These are phyloP conservation scores for Alternaria triticina DNA, from an alignment of 2,329 filamentous ascomycete species.

Conservation along the genomic window DNA sequence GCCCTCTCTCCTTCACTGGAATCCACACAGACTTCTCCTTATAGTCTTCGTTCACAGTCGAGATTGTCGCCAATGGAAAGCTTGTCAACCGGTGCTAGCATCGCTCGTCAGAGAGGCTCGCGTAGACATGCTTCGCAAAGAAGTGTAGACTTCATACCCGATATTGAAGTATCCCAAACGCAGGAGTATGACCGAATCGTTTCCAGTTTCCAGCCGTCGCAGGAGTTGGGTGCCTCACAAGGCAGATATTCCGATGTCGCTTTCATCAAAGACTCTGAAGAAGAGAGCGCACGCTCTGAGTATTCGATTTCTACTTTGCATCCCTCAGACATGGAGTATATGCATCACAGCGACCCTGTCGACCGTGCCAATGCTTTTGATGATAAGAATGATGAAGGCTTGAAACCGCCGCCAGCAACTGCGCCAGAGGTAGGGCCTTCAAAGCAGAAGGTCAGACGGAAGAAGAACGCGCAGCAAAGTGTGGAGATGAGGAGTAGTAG, in stretches of 20 bases:
- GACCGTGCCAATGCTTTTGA: background rate
- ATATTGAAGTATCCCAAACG: slow-evolving; percentile 9
- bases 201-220: slow-evolving; percentile 28
- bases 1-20: slow-evolving; percentile 28
- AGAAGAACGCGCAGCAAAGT: slow-evolving; percentile 1
- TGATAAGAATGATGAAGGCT: background rate
- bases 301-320: slow-evolving; percentile 34
- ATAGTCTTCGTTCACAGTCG: slow-evolving; percentile 38
- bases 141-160: slow-evolving; percentile 14
- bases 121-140: slow-evolving; percentile 20
- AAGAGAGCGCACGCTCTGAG: slow-evolving; percentile 38
- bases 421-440: slow-evolving; percentile 7
- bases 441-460: slow-evolving; percentile 1
- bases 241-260: slow-evolving; percentile 31
- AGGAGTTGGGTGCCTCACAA: slow-evolving; percentile 30
- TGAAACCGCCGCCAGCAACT: slow-evolving; percentile 9
- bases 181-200: slow-evolving; percentile 19
- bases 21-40: slow-evolving; percentile 28
- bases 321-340: slow-evolving; percentile 21
- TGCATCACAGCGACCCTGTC: slow-evolving; percentile 18
- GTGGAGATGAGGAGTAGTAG: slow-evolving; percentile 3
- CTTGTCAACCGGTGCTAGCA: background rate
- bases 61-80: slow-evolving; percentile 29
- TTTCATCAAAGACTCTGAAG: slow-evolving; percentile 42
- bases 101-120: slow-evolving; percentile 9